Evolutionary conservation across 2,329 filamentous ascomycete genomes (phyloP).

Genomic region (Colletotrichum lindemuthianum): DNA sequence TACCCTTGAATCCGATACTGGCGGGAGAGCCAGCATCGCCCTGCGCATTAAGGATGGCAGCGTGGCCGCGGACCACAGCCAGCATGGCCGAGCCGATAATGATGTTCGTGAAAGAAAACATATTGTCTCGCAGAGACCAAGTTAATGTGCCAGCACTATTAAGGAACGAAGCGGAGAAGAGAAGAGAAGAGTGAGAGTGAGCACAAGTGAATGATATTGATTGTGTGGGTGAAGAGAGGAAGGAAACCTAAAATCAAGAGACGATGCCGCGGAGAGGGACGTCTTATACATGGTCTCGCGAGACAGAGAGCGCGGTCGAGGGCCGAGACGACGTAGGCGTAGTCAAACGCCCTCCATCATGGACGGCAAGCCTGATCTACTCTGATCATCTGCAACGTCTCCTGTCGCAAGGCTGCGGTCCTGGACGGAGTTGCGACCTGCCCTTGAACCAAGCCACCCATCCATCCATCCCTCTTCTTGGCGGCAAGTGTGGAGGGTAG

Average conservation of each 20-base stretch:
- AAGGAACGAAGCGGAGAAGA: constrained; percentile 42
- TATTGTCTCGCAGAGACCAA: constrained; percentile 42
- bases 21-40: constrained; percentile 56
- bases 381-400: constrained; percentile 38
- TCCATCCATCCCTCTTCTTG: constrained; percentile 5
- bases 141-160: constrained; percentile 38
- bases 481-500: constrained; percentile 21
- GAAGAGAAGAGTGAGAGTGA: constrained; percentile 39
- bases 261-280: constrained; percentile 13
- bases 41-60: constrained; percentile 58
- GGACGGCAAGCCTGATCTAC: constrained; percentile 27
- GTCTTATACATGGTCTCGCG: constrained; percentile 28
- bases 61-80: constrained; percentile 53
- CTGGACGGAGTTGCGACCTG: constrained; percentile 31
- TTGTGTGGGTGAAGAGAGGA: constrained; percentile 11
- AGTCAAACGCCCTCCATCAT: constrained; percentile 25
- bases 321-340: constrained; percentile 30
- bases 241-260: constrained; percentile 25
- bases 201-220: constrained; percentile 22
- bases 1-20: constrained; percentile 61
- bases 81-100: constrained; percentile 48
- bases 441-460: constrained; percentile 21
- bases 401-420: constrained; percentile 36
- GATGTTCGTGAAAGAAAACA: constrained; percentile 48
- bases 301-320: constrained; percentile 11